phyloP scores from a whole-genome alignment of 768 basidiomycete species.

The Galerina sulciceps region DNA sequence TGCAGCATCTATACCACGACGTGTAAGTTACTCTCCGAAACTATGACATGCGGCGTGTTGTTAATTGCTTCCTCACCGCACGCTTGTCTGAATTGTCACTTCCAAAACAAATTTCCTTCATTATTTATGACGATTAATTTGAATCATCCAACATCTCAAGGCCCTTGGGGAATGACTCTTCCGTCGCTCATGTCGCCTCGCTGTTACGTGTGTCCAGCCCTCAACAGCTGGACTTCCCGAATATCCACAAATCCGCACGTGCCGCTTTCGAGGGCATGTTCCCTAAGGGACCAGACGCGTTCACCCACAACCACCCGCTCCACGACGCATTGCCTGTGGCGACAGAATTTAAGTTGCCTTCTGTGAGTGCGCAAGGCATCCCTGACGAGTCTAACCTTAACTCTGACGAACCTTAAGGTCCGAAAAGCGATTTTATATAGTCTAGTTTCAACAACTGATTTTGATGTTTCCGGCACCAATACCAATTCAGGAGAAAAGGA shows the following conservation, averaged over 20 bases:
- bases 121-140: neutral
- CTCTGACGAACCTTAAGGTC: conserved; percentile 40
- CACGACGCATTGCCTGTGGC: conserved; percentile 61
- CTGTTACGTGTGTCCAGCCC: conserved; percentile 63
- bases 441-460: conserved; percentile 61
- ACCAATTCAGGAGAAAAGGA: conserved; percentile 13
- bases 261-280: conserved; percentile 49
- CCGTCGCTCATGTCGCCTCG: conserved; percentile 53
- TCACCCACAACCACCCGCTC: conserved; percentile 44
- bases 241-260: conserved; percentile 49
- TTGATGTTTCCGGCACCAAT: conserved; percentile 49
- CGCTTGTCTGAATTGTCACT: too few relatives aligned
- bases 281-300: conserved; percentile 44
- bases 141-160: conserved; percentile 31
- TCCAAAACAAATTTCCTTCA: neutral
- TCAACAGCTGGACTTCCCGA: conserved; percentile 58
- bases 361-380: conserved; percentile 41
- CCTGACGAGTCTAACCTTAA: neutral
- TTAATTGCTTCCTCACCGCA: neutral
- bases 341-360: conserved; percentile 45
- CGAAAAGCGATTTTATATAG: conserved; percentile 69
- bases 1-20: conserved; percentile 73
- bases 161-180: conserved; percentile 45
- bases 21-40: conserved; percentile 45
- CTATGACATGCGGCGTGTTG: neutral